Conservation (phyloP, 495 filamentous ascomycete genomes). For the Annulohypoxylon stygium region DNA sequence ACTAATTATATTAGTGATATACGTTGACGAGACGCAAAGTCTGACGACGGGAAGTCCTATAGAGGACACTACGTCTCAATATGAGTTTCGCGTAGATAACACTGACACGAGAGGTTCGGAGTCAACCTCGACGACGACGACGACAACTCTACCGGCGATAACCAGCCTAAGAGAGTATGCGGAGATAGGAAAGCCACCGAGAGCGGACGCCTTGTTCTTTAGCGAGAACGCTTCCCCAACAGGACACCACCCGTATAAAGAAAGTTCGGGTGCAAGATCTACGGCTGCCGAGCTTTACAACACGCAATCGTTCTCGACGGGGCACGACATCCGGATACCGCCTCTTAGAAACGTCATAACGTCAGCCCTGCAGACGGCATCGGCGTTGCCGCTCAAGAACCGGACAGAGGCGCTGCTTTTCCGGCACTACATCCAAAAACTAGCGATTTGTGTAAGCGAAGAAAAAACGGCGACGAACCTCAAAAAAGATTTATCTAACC, state of each 20-base stretch:
- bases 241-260: conserved; percentile 7
- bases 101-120: conserved; percentile 16
- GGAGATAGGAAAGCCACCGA: neutral
- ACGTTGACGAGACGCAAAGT: conserved; percentile 47
- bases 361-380: conserved; percentile 17
- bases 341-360: conserved; percentile 10
- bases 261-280: conserved; percentile 5
- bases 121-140: conserved; percentile 25
- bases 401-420: conserved; percentile 58
- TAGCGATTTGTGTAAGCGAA: conserved; percentile 63
- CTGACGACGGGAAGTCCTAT: conserved; percentile 32
- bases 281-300: conserved; percentile 7
- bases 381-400: conserved; percentile 55
- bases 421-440: conserved; percentile 62
- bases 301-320: conserved; percentile 4
- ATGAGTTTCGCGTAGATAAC: conserved; percentile 35
- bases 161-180: conserved; percentile 3
- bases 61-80: conserved; percentile 28
- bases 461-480: neutral
- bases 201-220: neutral
- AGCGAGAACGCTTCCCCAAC: neutral
- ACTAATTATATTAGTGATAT: conserved; percentile 42
- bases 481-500: conserved; percentile 27
- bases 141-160: conserved; percentile 17
- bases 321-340: conserved; percentile 10